Base-by-base conservation (phyloP, 2,329 filamentous ascomycete species). In the Pseudocercospora macadamiae region DNA sequence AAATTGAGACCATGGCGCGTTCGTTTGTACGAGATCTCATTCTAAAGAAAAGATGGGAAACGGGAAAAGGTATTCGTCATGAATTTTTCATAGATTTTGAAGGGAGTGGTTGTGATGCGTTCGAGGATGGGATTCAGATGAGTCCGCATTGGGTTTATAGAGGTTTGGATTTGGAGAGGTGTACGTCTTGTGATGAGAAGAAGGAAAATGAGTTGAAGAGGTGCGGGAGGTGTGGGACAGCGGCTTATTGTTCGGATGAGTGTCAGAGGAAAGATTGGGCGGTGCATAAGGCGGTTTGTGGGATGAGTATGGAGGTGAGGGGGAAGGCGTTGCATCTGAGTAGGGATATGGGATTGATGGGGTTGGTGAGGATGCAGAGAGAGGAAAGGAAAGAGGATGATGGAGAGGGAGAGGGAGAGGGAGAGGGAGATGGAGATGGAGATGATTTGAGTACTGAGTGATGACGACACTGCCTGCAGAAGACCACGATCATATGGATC, bases 71-170 rank as follows among this genome's bases (percentile, higher is more conserved):
- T 6, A 47, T 62, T 19, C 37, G 57, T 7, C 65, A 67, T 47
- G 49, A 62, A 0, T 56, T 67, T 6, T 67, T 60, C 28, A 45
- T 67, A 5, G 65, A 67, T 16, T 66, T 59, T 19, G 58, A 53
- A 4, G 53, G 61, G 26, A 59, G 51, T 3, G n/a, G n/a, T n/a
- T n/a, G n/a, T n/a, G 60, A 64, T 53, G 51, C 61, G n/a, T 67
- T 61, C 55, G 55, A 58, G 16, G 64, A 67, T 48, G 65, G 65
- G 6, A 60, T 63, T 14, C 30, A 37, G 3, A 67, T 67, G 51
- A 61, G 55, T 34, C 65, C 65, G 23, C 65, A 65, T 37, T 67
- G 65, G 65, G 34, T 67, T 6, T 67, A 67, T 45, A 14, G 34
- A 10, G 25, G 51, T 10, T 32, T 64, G 3, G 49, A 67, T 39